These are phyloP conservation scores for Colletotrichum sp. DNA, from an alignment of 2,329 filamentous ascomycete genomes.

Conservation along the genomic window DNA sequence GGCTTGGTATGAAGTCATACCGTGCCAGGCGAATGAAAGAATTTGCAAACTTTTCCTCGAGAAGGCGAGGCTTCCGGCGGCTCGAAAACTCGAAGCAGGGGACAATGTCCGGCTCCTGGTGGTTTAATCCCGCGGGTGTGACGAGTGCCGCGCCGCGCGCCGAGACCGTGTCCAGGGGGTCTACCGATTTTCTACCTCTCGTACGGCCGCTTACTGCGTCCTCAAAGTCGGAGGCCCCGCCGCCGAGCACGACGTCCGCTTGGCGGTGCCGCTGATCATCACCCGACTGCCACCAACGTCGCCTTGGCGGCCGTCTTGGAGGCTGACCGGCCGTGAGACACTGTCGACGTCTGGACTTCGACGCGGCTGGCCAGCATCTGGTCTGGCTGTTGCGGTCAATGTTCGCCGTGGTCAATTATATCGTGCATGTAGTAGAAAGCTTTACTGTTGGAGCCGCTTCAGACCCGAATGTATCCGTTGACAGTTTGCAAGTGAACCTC, in stretches of 20 bases:
- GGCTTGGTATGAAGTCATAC: conserved; percentile 22
- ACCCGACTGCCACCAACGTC: neutral
- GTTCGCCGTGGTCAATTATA: neutral
- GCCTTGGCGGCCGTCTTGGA: neutral
- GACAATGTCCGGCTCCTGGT: neutral
- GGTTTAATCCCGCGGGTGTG: neutral
- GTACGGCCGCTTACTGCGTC: neutral
- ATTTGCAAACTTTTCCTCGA: neutral
- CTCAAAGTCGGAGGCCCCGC: neutral
- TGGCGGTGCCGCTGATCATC: conserved; percentile 11
- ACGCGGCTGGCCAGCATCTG: neutral
- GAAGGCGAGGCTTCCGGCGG: neutral
- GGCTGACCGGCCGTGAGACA: neutral
- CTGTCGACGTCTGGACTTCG: neutral
- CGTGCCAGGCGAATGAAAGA: neutral
- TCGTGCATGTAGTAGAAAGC: neutral
- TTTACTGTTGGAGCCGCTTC: neutral
- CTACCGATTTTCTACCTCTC: neutral
- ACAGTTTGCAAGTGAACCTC: neutral
- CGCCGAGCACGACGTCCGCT: conserved; percentile 6
- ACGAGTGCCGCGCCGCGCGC: conserved; percentile 15
- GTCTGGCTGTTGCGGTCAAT: neutral
- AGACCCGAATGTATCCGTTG: neutral
- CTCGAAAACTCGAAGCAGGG: neutral
- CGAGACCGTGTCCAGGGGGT: neutral